These are phyloP conservation scores for Domatiomyces catenatus DNA, from an alignment of 2,329 filamentous ascomycete genomes.

Conservation along the genomic window DNA sequence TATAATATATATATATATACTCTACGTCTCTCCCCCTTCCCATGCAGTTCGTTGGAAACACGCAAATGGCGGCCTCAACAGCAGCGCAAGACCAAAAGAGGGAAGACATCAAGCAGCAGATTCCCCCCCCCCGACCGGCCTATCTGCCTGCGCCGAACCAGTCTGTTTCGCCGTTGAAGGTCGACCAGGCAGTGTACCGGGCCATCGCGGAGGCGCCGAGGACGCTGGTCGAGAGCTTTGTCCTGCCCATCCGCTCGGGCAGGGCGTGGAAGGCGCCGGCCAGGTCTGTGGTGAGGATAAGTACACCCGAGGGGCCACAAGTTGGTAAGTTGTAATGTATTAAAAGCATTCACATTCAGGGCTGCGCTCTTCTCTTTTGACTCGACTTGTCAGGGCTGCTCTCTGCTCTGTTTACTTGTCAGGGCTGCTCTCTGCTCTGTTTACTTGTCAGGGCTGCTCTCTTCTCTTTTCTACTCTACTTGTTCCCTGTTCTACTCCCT, in stretches of 20 bases:
- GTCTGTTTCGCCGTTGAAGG: conserved; percentile 13
- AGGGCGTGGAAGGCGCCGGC: conserved; percentile 55
- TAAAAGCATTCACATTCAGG: no score
- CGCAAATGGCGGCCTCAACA: neutral
- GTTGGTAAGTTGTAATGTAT: conserved; percentile 30
- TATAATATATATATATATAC: no score
- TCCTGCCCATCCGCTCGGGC: conserved; percentile 58
- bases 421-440: neutral
- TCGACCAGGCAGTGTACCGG: conserved; percentile 15
- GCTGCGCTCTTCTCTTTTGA: neutral
- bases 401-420: no score
- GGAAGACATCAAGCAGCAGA: conserved; percentile 4
- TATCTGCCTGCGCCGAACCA: conserved; percentile 15
- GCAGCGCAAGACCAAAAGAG: neutral
- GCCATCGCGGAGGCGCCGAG: conserved; percentile 13
- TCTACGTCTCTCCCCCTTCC: no score
- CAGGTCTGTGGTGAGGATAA: conserved; percentile 55
- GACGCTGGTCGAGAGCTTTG: conserved; percentile 32
- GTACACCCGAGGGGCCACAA: conserved; percentile 62
- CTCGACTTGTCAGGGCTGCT: neutral
- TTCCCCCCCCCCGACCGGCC: conserved; percentile 16
- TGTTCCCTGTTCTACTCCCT: neutral
- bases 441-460: neutral
- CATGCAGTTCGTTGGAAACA: no score
- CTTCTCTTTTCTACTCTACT: no score